Base-by-base conservation (phyloP, 2,329 filamentous ascomycete species). In the Neofusicoccum umdonicola region DNA sequence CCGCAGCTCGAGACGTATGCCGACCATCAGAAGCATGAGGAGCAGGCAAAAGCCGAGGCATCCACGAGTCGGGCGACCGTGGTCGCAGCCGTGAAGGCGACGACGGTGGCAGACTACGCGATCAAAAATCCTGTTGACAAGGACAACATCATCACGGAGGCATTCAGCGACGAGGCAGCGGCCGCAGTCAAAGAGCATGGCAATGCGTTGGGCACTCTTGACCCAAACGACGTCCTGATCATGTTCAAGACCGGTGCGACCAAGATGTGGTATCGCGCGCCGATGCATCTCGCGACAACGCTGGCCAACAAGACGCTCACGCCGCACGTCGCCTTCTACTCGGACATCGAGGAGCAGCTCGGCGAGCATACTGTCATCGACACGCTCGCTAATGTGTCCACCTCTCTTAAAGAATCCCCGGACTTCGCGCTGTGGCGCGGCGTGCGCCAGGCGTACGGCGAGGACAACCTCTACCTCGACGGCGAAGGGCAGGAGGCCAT, bases 291-390 rank as follows among this genome's bases (percentile, higher is more conserved):
- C 12, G 11, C 52, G 11, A 56, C 52, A 1, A 45, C 45, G 4
- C 41, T 61, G 41, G 15, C 45, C 57, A 45, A 61, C 42, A 15
- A 12, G 7, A 39, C 41, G 9, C 41, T 61, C 22, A 47, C 41
- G 62, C 82, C 82, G 56, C 76, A 87, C 72, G 81, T 82, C 57
- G 79, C 83, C 35, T 80, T 88, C 69, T 87, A 85, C 74, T 87
- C 85, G 44, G 86, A 88, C 72, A 83, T 82, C 68, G 82, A 83
- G 44, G 84, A 85, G 70, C 75, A 77, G 82, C 64, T 77, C 78
- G 44, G 83, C 81, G 64, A 78, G 81, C 66, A 78, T 77, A 76
- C 84, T 66, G 79, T 86, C 69, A 78, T 79, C 57, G 75, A 77
- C 65, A 71, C 72, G 58, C 78, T 87, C n/a, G 77, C 77, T 51